Percentiles rank a stretch among this genome's conserved stretches.
phyloP scores from a whole-genome alignment of 2,329 filamentous ascomycete species.

The Colletotrichum higginsianum region DNA sequence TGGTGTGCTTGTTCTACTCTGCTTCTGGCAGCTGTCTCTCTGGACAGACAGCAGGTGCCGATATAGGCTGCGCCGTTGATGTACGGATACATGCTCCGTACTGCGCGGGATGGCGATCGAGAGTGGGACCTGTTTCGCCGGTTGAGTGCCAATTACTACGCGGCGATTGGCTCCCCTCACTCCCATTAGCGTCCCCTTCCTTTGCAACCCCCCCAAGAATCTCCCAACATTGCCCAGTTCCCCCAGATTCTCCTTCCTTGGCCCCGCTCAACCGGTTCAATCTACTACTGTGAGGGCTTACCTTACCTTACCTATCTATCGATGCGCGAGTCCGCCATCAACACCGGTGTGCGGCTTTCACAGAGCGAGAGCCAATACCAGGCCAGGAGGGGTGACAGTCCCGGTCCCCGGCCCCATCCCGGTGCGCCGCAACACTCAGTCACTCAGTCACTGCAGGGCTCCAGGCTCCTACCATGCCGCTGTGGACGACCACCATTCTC shows the following conservation, averaged over 20 bases:
- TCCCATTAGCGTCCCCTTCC: slow-evolving; percentile 24
- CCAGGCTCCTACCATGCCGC: not conserved
- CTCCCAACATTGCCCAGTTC: slow-evolving; percentile 28
- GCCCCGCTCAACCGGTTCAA: not conserved
- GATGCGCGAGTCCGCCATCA: not conserved
- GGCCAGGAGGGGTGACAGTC: not conserved
- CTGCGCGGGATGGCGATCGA: slow-evolving; percentile 3
- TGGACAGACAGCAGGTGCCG: not conserved
- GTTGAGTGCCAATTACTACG: slow-evolving; percentile 13
- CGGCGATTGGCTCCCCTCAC: slow-evolving; percentile 35
- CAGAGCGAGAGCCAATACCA: slow-evolving; percentile 1
- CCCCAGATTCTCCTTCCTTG: slow-evolving; percentile 36
- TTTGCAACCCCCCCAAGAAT: slow-evolving; percentile 23
- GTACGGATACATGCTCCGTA: not conserved
- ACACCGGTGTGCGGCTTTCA: not conserved
- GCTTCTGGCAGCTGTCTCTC: slow-evolving; percentile 11
- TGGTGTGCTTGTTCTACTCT: slow-evolving; percentile 22
- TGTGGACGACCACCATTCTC: slow-evolving; percentile 8
- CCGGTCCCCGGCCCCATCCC: slow-evolving; percentile 27
- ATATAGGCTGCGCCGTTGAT: slow-evolving; percentile 1
- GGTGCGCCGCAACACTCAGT: not conserved
- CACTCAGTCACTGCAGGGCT: not conserved
- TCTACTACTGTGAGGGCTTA: not conserved
- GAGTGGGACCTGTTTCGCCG: not conserved
- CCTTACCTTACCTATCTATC: too few species aligned